Evolutionary conservation across 129 eudicot species (phyloP).

Genomic region (Deinandra increscens): DNA sequence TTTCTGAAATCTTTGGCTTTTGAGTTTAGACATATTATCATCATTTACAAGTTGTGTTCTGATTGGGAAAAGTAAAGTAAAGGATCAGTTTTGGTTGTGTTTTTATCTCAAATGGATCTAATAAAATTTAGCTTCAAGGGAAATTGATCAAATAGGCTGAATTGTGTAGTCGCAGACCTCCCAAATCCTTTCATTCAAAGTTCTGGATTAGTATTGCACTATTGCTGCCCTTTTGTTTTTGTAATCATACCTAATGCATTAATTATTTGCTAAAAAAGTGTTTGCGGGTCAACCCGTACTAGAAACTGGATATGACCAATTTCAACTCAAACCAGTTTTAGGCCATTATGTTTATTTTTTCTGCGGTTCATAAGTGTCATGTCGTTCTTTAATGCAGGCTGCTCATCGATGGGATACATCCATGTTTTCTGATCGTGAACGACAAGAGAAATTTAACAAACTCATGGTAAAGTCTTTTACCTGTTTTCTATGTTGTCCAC

Average conservation of each 20-base stretch:
- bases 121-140: not conserved
- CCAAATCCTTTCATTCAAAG: not conserved
- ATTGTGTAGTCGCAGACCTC: not conserved
- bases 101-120: not conserved
- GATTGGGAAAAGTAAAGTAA: not conserved
- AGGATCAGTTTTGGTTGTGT: not conserved
- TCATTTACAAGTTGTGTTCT: not conserved
- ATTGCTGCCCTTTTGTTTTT: not conserved
- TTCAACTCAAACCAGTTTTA: not conserved
- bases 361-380: not conserved
- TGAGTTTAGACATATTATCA: slow-evolving; percentile 3
- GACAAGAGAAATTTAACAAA: slow-evolving; percentile 93
- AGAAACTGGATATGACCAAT: not conserved
- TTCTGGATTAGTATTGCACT: not conserved
- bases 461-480: slow-evolving; percentile 70
- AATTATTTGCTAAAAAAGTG: not conserved
- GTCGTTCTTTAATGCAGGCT: slow-evolving; percentile 39
- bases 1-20: not conserved
- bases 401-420: slow-evolving; percentile 81
- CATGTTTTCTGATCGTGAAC: slow-evolving; percentile 81
- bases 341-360: not conserved
- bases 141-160: not conserved
- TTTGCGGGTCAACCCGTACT: not conserved
- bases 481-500: slow-evolving; percentile 5
- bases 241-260: not conserved